Conservation (phyloP, 2,329 filamentous ascomycete genomes). For the Colletotrichum neosansevieriae region DNA sequence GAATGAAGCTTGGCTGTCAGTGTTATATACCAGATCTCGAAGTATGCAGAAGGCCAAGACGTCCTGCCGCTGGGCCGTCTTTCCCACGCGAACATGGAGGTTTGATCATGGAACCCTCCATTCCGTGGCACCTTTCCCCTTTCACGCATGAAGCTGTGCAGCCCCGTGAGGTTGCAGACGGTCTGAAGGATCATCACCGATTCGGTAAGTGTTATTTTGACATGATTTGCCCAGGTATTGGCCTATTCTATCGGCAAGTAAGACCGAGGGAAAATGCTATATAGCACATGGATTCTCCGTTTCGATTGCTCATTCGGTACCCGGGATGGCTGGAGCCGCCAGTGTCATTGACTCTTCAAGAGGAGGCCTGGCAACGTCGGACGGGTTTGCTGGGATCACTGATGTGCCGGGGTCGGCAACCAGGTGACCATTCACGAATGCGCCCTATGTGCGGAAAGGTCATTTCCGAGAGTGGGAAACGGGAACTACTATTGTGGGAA, state of each 20-base stretch:
- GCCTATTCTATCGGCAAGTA: background rate
- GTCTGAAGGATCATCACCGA: constrained; percentile 3
- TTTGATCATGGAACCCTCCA: constrained; percentile 21
- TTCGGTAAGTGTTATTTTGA: background rate
- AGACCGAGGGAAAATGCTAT: background rate
- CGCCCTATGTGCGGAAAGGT: background rate
- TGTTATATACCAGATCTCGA: constrained; percentile 19
- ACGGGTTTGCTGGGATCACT: constrained; percentile 26
- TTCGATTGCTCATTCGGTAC: constrained; percentile 10
- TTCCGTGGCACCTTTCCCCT: constrained; percentile 32
- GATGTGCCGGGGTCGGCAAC: background rate
- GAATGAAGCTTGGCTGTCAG: constrained; percentile 14
- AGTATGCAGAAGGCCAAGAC: background rate
- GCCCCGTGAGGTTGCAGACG: constrained; percentile 14
- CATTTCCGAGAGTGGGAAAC: constrained; percentile 21
- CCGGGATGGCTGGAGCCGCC: constrained; percentile 28
- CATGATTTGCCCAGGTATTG: background rate
- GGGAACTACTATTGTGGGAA: background rate
- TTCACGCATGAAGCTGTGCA: background rate
- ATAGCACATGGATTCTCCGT: background rate
- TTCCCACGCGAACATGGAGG: background rate
- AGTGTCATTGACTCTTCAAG: background rate
- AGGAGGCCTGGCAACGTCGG: constrained; percentile 8
- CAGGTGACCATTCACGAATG: constrained; percentile 15
- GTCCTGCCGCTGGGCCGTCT: background rate